A percentile compares a stretch with the other conserved stretches of the same genome.
These are phyloP conservation scores for Pythium pyrilobum DNA, from an alignment of 352 stramenopile genomes.

Conservation along the genomic window DNA sequence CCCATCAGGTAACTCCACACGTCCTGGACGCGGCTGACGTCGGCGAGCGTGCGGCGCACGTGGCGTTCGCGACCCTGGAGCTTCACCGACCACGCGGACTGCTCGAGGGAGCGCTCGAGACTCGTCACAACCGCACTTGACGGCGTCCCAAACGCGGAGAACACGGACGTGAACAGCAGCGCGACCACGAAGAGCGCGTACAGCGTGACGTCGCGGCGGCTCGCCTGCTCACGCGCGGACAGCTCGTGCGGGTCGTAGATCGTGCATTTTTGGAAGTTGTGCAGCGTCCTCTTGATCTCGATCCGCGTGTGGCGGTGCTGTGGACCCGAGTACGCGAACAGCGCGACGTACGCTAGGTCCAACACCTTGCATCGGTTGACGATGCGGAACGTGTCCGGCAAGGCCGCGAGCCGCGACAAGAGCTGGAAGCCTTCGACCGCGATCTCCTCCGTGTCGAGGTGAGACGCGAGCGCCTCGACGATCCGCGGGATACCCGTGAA, in stretches of 20 bases:
- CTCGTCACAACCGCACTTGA: constrained; percentile 25
- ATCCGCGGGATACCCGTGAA: constrained; percentile 54
- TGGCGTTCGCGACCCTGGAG: neutral
- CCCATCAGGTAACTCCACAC: constrained; percentile 51
- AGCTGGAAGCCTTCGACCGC: constrained; percentile 70
- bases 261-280: constrained; percentile 63
- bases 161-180: constrained; percentile 39
- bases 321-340: constrained; percentile 57
- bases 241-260: constrained; percentile 52
- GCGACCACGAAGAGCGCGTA: constrained; percentile 41
- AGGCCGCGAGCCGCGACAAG: constrained; percentile 38
- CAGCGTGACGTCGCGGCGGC: constrained; percentile 30
- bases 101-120: constrained; percentile 5
- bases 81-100: neutral
- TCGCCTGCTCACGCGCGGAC: constrained; percentile 36
- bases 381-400: constrained; percentile 38
- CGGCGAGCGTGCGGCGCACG: constrained; percentile 17
- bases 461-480: constrained; percentile 56
- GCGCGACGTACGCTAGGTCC: constrained; percentile 63
- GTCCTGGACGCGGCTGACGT: constrained; percentile 36
- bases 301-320: constrained; percentile 62
- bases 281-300: constrained; percentile 56
- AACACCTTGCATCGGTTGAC: constrained; percentile 64
- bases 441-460: constrained; percentile 73
- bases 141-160: constrained; percentile 36